These are phyloP conservation scores for Pestalotiopsis fici DNA, from an alignment of 2,329 filamentous ascomycete species.

Conservation along the genomic window DNA sequence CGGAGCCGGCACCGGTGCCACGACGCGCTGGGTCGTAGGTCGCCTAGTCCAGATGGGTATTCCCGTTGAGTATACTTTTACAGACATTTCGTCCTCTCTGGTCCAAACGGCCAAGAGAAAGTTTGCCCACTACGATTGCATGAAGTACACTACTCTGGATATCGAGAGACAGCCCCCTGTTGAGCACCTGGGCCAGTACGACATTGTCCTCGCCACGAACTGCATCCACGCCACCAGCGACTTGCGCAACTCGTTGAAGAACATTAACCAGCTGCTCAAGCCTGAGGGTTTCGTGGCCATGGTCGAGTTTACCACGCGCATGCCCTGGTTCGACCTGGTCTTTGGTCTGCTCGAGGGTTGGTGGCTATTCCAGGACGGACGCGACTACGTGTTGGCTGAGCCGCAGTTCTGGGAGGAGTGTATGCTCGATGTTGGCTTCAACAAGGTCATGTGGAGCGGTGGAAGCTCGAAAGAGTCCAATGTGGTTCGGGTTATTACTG, in stretches of 20 bases:
- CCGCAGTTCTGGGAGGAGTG: constrained; percentile 22
- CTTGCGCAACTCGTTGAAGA: constrained; percentile 19
- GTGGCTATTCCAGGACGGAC: constrained; percentile 32
- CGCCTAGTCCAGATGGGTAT: constrained; percentile 23
- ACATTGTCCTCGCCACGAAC: constrained; percentile 35
- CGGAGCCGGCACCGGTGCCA: constrained; percentile 44
- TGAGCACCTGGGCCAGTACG: constrained; percentile 20
- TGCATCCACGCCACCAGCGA: constrained; percentile 35
- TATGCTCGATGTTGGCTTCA: constrained; percentile 21
- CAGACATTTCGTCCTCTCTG: constrained; percentile 37
- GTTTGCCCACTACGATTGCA: constrained; percentile 10
- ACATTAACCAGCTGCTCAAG: constrained; percentile 27
- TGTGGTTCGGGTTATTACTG: constrained; percentile 19
- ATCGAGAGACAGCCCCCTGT: constrained; percentile 25
- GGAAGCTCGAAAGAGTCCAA: constrained; percentile 21
- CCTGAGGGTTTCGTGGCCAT: constrained; percentile 28
- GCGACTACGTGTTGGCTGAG: constrained; percentile 22
- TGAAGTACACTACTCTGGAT: constrained; percentile 28
- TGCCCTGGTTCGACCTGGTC: constrained; percentile 31
- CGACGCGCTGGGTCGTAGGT: constrained; percentile 33
- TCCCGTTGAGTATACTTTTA: constrained; percentile 39
- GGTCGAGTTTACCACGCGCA: constrained; percentile 28
- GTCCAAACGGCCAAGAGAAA: constrained; percentile 20
- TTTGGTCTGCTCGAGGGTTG: constrained; percentile 35
- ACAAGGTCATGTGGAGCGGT: constrained; percentile 24